Percentiles rank a stretch among this genome's conserved stretches.
Conservation (phyloP, 108 stramenopile genomes). For the Craspedostauros australis region DNA sequence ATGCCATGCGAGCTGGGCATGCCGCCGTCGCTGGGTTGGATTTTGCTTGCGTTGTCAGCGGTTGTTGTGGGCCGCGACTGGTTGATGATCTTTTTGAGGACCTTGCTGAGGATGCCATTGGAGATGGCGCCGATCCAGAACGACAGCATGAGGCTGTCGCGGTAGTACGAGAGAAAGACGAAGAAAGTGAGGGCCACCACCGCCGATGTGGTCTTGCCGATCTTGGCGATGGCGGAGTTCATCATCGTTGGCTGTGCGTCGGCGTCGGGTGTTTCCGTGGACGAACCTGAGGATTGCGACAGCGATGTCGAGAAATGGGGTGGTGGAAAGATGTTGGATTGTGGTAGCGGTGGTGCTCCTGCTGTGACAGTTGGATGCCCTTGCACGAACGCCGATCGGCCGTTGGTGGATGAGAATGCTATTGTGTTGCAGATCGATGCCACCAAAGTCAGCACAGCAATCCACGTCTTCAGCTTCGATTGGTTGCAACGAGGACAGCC, state of each 20-base stretch:
- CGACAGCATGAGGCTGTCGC: conserved; percentile 61
- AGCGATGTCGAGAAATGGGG: too few relatives aligned
- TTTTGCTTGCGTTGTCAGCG: not conserved
- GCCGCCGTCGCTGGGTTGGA: conserved; percentile 74
- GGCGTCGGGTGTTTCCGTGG: not conserved
- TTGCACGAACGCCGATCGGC: too few relatives aligned
- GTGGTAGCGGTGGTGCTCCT: too few relatives aligned
- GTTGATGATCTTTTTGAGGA: conserved; percentile 55
- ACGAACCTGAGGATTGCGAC: too few relatives aligned
- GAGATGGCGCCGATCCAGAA: conserved; percentile 71
- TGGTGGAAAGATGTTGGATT: too few relatives aligned
- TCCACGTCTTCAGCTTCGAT: too few relatives aligned
- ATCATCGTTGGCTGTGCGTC: not conserved
- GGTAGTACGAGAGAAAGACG: conserved; percentile 45
- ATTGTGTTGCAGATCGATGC: too few relatives aligned
- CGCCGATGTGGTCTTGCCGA: conserved; percentile 69
- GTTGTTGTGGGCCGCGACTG: conserved; percentile 44
- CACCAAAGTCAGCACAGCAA: too few relatives aligned
- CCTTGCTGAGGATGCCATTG: conserved; percentile 62
- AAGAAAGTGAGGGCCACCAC: conserved; percentile 67
- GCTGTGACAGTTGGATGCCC: too few relatives aligned
- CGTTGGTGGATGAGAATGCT: too few relatives aligned
- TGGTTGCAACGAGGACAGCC: too few relatives aligned
- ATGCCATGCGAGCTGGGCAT: conserved; percentile 86
- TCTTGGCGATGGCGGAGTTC: not conserved